Base-by-base conservation (phyloP, 2,329 filamentous ascomycete genomes). In the Xylaria sp. region DNA sequence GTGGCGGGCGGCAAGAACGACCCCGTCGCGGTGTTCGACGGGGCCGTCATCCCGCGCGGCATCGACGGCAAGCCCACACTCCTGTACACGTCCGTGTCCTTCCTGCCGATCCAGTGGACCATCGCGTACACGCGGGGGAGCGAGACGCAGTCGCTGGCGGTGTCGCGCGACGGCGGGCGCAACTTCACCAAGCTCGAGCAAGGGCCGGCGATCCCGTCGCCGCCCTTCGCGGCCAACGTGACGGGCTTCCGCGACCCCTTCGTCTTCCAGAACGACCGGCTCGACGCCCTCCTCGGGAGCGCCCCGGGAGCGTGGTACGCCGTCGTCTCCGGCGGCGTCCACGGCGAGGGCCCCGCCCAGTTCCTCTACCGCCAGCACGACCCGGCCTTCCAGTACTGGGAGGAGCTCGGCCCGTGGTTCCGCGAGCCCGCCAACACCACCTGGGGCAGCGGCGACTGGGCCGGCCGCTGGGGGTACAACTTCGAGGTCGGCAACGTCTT, bases 401-500 rank as follows among this genome's bases (percentile, higher is more conserved):
- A 62, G 37, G 54, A 63, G 37, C 39, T 63, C 17, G 62, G 61
- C 67, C 64, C 73, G 51, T 69, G 73, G 75, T 72, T 74, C 74
- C 70, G 73, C 19, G 75, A 77, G 51, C 50, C 60, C n/a, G 68
- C 66, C 17, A 72, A 72, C 51, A 61, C 70, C 2, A 72, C 70
- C 0, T 72, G 71, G 69, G 70, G 69, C 2, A 61, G 64, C 19
- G 70, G 70, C 7, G 44, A 62, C 18, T 72, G 70, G 68, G 71
- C 70, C 2, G 73, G 73, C 1, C 63, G 67, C 1, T 75, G 67
- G 59, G 73, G 73, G 0, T 78, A 69, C 66, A 79, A 79, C 55
- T 78, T 77, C 39, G 77, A 79, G 59, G 73, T 76, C 9, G 66
- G 57, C 18, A 78, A 78, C 39, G 56, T 76, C 16, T 76, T 78